phyloP scores from a whole-genome alignment of 805 yeast species.

The Barnettozyma siamensis region DNA sequence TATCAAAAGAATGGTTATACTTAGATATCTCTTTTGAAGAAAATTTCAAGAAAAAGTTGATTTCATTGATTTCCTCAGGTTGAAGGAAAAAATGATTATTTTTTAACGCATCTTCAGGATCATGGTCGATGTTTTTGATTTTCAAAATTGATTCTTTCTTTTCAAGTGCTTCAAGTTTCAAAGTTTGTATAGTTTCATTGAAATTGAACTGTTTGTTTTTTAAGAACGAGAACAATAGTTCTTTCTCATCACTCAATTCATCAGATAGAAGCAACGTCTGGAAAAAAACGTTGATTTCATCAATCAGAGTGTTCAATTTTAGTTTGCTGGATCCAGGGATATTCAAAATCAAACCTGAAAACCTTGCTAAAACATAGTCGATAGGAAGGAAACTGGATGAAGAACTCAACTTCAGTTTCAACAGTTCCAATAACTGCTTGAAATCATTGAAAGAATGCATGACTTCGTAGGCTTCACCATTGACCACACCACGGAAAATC shows the following conservation, averaged over 20 bases:
- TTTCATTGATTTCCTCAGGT: conserved; percentile 38
- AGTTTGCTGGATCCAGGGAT: conserved; percentile 35
- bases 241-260: conserved; percentile 28
- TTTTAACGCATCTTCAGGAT: conserved; percentile 5
- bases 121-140: neutral
- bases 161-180: conserved; percentile 20
- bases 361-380: conserved; percentile 18
- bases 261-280: conserved; percentile 36
- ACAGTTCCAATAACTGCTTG: conserved; percentile 27
- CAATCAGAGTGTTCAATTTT: conserved; percentile 41
- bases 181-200: conserved; percentile 32
- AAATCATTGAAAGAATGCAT: conserved; percentile 29
- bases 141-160: conserved; percentile 26
- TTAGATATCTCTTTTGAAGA: conserved; percentile 37
- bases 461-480: conserved; percentile 11
- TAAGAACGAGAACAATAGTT: conserved; percentile 39
- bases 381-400: conserved; percentile 31
- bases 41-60: conserved; percentile 42
- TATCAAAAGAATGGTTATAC: conserved; percentile 27
- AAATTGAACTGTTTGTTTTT: conserved; percentile 25
- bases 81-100: conserved; percentile 18
- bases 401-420: conserved; percentile 28
- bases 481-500: conserved; percentile 21
- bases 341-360: conserved; percentile 16
- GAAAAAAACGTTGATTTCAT: conserved; percentile 44